These are phyloP conservation scores for Paralagenidium karlingii DNA, from an alignment of 352 stramenopile genomes.

Conservation along the genomic window DNA sequence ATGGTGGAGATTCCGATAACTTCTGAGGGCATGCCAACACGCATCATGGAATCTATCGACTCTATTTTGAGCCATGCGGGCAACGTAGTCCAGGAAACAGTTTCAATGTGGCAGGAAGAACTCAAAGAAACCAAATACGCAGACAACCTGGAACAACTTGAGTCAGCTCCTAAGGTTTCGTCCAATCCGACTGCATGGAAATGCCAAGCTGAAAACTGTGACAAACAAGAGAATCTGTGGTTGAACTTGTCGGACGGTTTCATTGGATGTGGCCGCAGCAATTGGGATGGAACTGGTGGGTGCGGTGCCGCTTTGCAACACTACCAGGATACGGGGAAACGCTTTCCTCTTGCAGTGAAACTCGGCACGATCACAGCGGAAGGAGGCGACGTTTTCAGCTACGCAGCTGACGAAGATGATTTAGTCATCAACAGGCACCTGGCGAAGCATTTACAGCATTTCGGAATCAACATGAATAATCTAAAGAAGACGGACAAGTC, in stretches of 20 bases:
- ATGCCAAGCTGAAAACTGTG: slow-evolving; percentile 88
- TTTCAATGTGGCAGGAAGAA: slow-evolving; percentile 75
- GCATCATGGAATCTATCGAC: slow-evolving; percentile 38
- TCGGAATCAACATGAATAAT: slow-evolving; percentile 91
- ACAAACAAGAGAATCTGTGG: slow-evolving; percentile 98
- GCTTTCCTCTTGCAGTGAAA: slow-evolving; percentile 96
- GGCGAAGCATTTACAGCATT: slow-evolving; percentile 88
- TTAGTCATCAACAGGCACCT: slow-evolving; percentile 95
- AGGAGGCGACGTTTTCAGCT: slow-evolving; percentile 97
- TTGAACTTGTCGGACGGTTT: slow-evolving; percentile 93
- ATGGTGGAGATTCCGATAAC: slow-evolving; percentile 53
- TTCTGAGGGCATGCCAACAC: slow-evolving; percentile 19
- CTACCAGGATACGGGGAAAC: slow-evolving; percentile 87
- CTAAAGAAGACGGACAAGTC: slow-evolving; percentile 98
- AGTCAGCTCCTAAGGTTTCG: slow-evolving; percentile 41
- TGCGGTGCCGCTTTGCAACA: slow-evolving; percentile 94
- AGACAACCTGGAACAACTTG: slow-evolving; percentile 50
- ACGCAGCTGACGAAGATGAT: slow-evolving; percentile 95
- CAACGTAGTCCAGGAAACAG: slow-evolving; percentile 63
- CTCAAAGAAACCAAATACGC: slow-evolving; percentile 69
- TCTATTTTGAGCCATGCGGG: slow-evolving; percentile 61
- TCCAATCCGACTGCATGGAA: slow-evolving; percentile 64
- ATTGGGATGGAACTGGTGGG: slow-evolving; percentile 95
- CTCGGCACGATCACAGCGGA: slow-evolving; percentile 94
- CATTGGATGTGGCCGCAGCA: slow-evolving; percentile 79